Conservation (phyloP, 2,329 filamentous ascomycete genomes). For the Fusarium tupiense region DNA sequence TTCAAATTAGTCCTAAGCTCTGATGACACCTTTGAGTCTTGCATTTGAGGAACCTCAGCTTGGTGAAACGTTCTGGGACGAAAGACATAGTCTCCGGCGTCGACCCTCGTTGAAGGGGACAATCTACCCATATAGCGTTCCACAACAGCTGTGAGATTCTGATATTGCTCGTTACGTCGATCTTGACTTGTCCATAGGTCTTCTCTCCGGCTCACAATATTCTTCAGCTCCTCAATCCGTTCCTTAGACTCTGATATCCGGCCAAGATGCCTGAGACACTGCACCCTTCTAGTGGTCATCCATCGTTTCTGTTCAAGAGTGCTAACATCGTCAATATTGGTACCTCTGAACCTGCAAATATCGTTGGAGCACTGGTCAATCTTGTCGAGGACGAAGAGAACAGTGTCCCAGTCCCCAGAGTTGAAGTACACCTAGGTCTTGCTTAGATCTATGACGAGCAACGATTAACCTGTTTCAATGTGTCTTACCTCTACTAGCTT, state of each 20-base stretch:
- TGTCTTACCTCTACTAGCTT: neutral
- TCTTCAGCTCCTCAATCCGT: neutral
- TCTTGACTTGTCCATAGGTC: neutral
- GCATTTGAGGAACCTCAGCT: neutral
- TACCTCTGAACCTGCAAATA: neutral
- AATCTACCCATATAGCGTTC: neutral
- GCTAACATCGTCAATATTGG: neutral
- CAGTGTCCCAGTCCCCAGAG: neutral
- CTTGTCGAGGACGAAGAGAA: neutral
- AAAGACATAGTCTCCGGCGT: neutral
- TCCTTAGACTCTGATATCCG: neutral
- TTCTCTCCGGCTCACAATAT: neutral
- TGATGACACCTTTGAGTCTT: neutral
- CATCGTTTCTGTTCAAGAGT: neutral
- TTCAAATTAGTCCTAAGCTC: neutral
- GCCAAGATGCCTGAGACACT: neutral
- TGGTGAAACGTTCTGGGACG: neutral
- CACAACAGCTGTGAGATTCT: neutral
- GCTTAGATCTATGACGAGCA: neutral
- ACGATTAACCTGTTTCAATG: neutral
- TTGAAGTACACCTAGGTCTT: neutral
- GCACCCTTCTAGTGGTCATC: neutral
- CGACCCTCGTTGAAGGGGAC: neutral
- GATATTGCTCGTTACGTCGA: neutral
- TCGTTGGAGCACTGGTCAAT: neutral